Evolutionary conservation across 768 basidiomycete genomes (phyloP).

Genomic region (Auriculariales sp.): DNA sequence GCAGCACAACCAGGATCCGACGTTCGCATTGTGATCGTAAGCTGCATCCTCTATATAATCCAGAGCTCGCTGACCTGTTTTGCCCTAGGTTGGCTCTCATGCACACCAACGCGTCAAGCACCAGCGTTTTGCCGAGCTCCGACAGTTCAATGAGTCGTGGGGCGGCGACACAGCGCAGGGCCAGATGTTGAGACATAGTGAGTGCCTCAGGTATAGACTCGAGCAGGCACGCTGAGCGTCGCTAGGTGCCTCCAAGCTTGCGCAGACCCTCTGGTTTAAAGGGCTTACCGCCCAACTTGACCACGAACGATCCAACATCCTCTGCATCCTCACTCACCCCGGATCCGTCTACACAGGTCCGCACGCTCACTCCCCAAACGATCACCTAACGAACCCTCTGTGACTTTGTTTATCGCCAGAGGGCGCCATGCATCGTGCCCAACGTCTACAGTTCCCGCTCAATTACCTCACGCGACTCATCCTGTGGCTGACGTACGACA

Average conservation of each 20-base stretch:
- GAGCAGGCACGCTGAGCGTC: too few species aligned
- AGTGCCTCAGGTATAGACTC: too few species aligned
- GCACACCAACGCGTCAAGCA: neutral
- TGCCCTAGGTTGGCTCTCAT: neutral
- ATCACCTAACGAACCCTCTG: neutral
- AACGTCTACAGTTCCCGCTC: neutral
- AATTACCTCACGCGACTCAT: slow-evolving; percentile 11
- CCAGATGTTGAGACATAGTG: neutral
- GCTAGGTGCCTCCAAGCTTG: neutral
- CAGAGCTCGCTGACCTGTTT: neutral
- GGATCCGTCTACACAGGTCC: neutral
- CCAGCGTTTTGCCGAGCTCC: neutral
- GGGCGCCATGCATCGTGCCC: neutral
- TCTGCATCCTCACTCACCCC: neutral
- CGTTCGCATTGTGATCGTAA: slow-evolving; percentile 8
- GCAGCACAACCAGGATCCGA: slow-evolving; percentile 4
- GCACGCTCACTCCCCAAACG: neutral
- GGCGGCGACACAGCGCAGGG: neutral
- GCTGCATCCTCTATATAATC: neutral
- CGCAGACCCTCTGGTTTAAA: neutral
- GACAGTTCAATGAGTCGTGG: neutral
- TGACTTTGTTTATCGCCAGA: neutral
- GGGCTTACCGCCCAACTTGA: neutral
- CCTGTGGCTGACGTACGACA: slow-evolving; percentile 10
- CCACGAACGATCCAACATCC: neutral